Evolutionary conservation across 495 filamentous ascomycete species (phyloP).

Genomic region (Aspergillus hancockii): DNA sequence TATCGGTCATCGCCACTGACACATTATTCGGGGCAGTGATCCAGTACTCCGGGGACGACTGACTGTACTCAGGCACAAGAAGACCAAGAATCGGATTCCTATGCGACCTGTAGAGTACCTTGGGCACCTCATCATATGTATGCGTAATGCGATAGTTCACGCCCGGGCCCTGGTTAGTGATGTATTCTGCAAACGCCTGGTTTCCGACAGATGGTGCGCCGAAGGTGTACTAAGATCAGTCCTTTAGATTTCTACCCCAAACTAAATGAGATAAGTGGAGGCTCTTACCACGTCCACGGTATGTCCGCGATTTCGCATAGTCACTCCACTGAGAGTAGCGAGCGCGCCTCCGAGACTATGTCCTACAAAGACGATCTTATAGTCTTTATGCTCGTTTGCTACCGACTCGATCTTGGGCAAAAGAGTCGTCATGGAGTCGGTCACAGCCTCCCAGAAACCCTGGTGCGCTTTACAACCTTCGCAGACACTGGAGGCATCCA

Average conservation of each 20-base stretch:
- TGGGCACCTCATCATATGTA: conserved; percentile 57
- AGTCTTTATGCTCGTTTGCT: conserved; percentile 36
- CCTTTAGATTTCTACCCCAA: not conserved
- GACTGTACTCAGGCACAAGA: conserved; percentile 43
- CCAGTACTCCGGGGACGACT: conserved; percentile 63
- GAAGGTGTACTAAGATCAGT: conserved; percentile 51
- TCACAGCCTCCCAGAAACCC: conserved; percentile 53
- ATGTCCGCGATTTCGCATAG: conserved; percentile 45
- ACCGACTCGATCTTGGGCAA: conserved; percentile 24
- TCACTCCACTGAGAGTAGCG: conserved; percentile 52
- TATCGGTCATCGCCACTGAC: conserved; percentile 27
- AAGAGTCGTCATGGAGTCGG: conserved; percentile 34
- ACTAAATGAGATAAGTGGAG: not conserved
- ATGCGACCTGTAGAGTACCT: conserved; percentile 44
- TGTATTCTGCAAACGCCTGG: conserved; percentile 43
- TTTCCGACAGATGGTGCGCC: conserved; percentile 63
- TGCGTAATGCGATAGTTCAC: conserved; percentile 63
- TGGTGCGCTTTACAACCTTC: conserved; percentile 41
- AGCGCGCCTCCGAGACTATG: conserved; percentile 66
- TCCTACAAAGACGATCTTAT: conserved; percentile 53
- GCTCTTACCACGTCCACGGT: conserved; percentile 17
- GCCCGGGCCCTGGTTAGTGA: conserved; percentile 36
- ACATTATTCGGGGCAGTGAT: conserved; percentile 31
- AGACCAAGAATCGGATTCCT: not conserved
- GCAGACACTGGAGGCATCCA: conserved; percentile 17